phyloP scores from a whole-genome alignment of 192 early-diverging fungal species.

The Entophlyctis helioformis region DNA sequence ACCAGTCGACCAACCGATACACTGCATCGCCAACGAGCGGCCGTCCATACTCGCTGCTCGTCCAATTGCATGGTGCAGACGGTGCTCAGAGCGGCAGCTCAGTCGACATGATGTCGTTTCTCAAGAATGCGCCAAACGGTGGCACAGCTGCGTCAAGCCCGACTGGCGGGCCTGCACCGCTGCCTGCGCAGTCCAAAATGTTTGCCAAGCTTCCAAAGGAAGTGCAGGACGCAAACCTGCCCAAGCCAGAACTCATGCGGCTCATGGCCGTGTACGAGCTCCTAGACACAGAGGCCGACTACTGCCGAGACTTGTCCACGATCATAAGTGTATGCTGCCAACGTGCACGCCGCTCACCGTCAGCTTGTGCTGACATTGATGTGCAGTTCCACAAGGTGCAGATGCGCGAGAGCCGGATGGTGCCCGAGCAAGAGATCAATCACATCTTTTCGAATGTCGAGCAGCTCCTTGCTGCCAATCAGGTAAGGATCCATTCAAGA shows the following conservation, averaged over 20 bases:
- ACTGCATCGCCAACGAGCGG: no score
- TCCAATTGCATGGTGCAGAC: background rate
- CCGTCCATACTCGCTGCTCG: no score
- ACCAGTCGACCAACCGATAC: no score
- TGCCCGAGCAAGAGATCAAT: slow-evolving; percentile 28
- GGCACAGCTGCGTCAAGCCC: background rate
- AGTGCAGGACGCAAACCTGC: slow-evolving; percentile 21
- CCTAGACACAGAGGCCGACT: slow-evolving; percentile 48
- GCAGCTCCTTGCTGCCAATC: slow-evolving; percentile 31
- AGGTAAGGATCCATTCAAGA: no score
- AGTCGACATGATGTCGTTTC: background rate
- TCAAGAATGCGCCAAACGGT: background rate
- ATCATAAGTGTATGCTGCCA: slow-evolving; percentile 40
- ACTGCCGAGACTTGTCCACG: slow-evolving; percentile 32
- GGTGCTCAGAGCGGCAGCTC: no score
- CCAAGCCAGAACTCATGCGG: slow-evolving; percentile 41
- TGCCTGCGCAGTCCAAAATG: slow-evolving; percentile 20
- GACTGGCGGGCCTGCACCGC: slow-evolving; percentile 1
- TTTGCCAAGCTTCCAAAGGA: slow-evolving; percentile 38
- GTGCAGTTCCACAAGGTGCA: slow-evolving; percentile 30
- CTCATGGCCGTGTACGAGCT: slow-evolving; percentile 43
- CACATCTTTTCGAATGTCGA: slow-evolving; percentile 39
- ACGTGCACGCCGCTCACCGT: no score
- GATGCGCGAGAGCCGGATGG: slow-evolving; percentile 19
- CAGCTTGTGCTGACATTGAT: background rate